Conservation (phyloP, 2,329 filamentous ascomycete species). For the Fusarium humuli region DNA sequence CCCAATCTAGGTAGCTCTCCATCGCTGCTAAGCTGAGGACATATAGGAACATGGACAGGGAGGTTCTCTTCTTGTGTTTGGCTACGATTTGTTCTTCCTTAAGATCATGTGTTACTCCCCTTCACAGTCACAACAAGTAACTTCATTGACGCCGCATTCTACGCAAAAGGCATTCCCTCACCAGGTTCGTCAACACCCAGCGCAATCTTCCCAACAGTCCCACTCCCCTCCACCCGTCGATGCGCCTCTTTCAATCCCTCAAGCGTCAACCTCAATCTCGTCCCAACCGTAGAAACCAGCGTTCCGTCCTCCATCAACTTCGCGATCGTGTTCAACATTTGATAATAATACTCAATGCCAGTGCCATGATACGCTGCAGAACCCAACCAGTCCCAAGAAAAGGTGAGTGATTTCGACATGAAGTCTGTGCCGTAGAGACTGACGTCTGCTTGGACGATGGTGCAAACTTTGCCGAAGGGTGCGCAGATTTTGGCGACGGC, state of each 20-base stretch:
- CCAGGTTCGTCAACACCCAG: background rate
- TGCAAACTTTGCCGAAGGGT: conserved; percentile 2
- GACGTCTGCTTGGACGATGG: background rate
- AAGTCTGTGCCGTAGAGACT: background rate
- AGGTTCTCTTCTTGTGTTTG: too few relatives aligned
- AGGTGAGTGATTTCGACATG: background rate
- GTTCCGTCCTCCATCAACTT: background rate
- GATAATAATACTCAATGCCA: background rate
- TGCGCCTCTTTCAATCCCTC: background rate
- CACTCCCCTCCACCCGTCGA: background rate
- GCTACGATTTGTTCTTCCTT: background rate
- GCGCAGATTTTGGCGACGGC: conserved; percentile 4
- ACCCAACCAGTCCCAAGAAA: background rate
- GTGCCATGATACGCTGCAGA: conserved; percentile 4
- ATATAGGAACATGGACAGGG: too few relatives aligned
- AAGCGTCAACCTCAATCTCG: background rate
- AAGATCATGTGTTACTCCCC: accelerated
- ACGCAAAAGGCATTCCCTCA: background rate
- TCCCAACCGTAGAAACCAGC: background rate
- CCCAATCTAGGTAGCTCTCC: too few relatives aligned
- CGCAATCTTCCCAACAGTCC: background rate
- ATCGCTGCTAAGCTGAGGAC: too few relatives aligned
- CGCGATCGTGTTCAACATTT: background rate
- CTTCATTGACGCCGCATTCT: accelerated
- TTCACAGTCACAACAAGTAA: background rate